Conservation (phyloP, 2,329 filamentous ascomycete genomes). For the Fusarium sororula region DNA sequence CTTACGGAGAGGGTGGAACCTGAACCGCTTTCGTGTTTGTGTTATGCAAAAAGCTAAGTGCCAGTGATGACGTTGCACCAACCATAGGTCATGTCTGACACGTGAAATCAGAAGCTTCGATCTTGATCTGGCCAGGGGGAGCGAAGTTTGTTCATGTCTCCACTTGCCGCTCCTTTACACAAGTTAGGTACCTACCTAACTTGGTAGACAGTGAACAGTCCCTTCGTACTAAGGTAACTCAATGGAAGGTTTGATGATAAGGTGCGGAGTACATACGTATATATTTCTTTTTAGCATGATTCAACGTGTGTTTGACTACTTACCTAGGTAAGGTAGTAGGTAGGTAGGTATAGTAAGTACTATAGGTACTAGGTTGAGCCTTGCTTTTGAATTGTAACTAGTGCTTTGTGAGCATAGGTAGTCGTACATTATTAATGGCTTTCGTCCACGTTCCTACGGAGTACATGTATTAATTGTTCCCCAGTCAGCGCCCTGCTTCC, state of each 20-base stretch:
- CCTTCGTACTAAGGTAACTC: not conserved
- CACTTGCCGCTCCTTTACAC: slow-evolving; percentile 4
- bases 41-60: slow-evolving; percentile 10
- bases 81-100: slow-evolving; percentile 19
- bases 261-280: not conserved
- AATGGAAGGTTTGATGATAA: not conserved
- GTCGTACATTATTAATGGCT: not conserved
- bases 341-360: no score
- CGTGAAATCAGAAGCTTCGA: slow-evolving; percentile 41
- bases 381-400: not conserved
- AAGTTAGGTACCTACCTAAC: not conserved
- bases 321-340: no score
- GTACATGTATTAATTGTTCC: not conserved
- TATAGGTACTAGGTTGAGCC: not conserved
- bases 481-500: not conserved
- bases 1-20: slow-evolving; percentile 32
- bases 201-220: no score
- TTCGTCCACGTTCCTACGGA: not conserved
- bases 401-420: not conserved
- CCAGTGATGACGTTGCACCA: slow-evolving; percentile 29
- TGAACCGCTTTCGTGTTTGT: slow-evolving; percentile 34
- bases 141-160: slow-evolving; percentile 2
- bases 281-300: not conserved
- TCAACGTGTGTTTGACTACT: not conserved
- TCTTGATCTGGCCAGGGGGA: slow-evolving; percentile 16